Percentiles rank a stretch among this genome's conserved stretches.
Conservation (phyloP, 2,329 filamentous ascomycete genomes). For the Neurospora sp. region DNA sequence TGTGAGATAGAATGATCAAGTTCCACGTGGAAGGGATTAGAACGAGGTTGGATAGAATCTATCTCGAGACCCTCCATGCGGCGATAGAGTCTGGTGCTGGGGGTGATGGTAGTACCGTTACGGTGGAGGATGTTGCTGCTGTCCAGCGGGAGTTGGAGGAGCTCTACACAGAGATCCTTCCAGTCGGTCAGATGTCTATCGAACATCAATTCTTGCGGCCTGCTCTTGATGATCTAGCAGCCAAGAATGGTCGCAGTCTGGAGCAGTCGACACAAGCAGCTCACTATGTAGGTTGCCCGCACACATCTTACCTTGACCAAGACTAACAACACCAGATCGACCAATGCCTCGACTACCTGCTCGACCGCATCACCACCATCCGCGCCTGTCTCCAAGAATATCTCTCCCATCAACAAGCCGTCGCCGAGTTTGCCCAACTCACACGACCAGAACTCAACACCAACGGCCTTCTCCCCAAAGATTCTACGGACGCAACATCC, state of each 20-base stretch:
- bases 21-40: constrained; percentile 45
- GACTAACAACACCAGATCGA: constrained; percentile 33
- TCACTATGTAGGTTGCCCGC: constrained; percentile 35
- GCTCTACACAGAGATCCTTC: constrained; percentile 58
- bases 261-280: constrained; percentile 36
- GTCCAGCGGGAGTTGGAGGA: constrained; percentile 59
- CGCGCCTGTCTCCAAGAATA: not conserved
- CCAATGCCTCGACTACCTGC: constrained; percentile 41
- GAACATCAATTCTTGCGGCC: constrained; percentile 59
- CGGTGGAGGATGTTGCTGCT: constrained; percentile 34
- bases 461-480: not conserved
- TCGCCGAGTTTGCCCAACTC: not conserved
- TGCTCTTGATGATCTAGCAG: constrained; percentile 37
- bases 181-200: constrained; percentile 61
- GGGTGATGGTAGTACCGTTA: constrained; percentile 5
- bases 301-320: not conserved
- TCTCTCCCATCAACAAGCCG: not conserved
- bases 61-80: constrained; percentile 36
- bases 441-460: not conserved
- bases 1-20: constrained; percentile 39
- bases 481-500: not conserved
- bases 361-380: constrained; percentile 29
- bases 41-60: constrained; percentile 45
- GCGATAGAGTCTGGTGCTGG: constrained; percentile 7
- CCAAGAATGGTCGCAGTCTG: constrained; percentile 33